These are phyloP conservation scores for Paralagenidium karlingii DNA, from an alignment of 352 stramenopile genomes.

Conservation along the genomic window DNA sequence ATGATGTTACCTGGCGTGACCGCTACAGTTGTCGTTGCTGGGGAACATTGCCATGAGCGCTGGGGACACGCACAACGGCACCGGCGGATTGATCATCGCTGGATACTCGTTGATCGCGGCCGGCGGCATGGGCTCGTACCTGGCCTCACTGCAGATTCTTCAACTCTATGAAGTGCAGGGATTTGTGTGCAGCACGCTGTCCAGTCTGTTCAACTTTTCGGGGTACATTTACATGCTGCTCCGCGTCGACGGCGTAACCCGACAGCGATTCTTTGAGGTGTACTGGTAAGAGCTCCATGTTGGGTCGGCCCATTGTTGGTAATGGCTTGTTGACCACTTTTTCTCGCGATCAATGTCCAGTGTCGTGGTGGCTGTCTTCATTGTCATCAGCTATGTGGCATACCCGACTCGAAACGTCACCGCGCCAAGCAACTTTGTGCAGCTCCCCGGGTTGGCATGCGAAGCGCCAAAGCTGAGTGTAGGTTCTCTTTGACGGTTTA, in stretches of 20 bases:
- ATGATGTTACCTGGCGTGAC: background rate
- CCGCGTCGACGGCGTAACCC: slow-evolving; percentile 31
- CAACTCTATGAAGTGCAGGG: slow-evolving; percentile 67
- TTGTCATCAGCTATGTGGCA: slow-evolving; percentile 36
- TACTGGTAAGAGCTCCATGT: slow-evolving; percentile 30
- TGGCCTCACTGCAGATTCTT: slow-evolving; percentile 69
- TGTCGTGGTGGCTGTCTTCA: slow-evolving; percentile 24
- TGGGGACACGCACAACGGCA: slow-evolving; percentile 35
- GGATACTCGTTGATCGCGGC: slow-evolving; percentile 58
- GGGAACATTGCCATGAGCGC: slow-evolving; percentile 49
- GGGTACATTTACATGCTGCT: slow-evolving; percentile 80
- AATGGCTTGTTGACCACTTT: background rate
- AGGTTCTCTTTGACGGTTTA: slow-evolving; percentile 2
- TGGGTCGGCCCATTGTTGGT: background rate
- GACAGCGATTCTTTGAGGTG: slow-evolving; percentile 29
- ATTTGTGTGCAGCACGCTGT: slow-evolving; percentile 64
- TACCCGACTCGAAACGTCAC: slow-evolving; percentile 70
- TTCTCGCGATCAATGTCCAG: slow-evolving; percentile 10
- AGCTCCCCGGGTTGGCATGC: slow-evolving; percentile 31
- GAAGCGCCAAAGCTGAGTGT: slow-evolving; percentile 45
- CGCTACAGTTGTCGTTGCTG: slow-evolving; percentile 13
- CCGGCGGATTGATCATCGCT: slow-evolving; percentile 37
- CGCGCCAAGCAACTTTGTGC: slow-evolving; percentile 19
- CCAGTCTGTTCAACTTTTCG: slow-evolving; percentile 75
- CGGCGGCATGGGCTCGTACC: slow-evolving; percentile 59